A percentile compares a stretch with the other conserved stretches of the same genome.
Evolutionary conservation across 345 rosid genomes (phyloP).

Genomic region (Dimocarpus longan): DNA sequence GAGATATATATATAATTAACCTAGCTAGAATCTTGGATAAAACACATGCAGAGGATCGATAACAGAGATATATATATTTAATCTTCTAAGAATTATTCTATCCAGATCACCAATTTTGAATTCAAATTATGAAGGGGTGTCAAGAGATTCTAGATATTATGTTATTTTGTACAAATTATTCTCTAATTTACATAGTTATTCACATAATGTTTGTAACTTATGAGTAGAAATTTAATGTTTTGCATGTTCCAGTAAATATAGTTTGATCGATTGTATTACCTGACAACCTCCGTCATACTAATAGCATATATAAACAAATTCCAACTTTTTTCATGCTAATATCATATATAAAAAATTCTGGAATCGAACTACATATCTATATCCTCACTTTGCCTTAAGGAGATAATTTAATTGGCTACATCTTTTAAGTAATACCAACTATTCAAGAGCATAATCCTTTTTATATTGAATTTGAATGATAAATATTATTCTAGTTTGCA

Average conservation of each 20-base stretch:
- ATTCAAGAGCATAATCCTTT: neutral
- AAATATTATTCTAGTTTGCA: too few species aligned
- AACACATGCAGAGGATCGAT: neutral
- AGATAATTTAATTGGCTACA: neutral
- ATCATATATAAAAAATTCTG: too few species aligned
- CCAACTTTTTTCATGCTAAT: too few species aligned
- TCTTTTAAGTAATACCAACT: neutral
- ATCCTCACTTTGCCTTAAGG: neutral
- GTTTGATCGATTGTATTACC: neutral
- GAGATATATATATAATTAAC: neutral
- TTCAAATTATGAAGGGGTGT: too few species aligned
- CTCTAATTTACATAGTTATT: too few species aligned
- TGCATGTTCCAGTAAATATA: neutral
- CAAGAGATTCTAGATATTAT: too few species aligned
- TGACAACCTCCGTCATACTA: too few species aligned
- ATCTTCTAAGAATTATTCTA: neutral
- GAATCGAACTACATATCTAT: too few species aligned
- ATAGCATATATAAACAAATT: too few species aligned
- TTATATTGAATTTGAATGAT: too few species aligned
- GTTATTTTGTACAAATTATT: too few species aligned
- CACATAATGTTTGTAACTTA: too few species aligned
- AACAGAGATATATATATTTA: neutral
- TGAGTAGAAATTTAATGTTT: neutral
- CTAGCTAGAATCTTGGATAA: neutral
- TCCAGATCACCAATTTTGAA: neutral